phyloP scores from a whole-genome alignment of 352 stramenopile species.

The Pythium grandisporangium region DNA sequence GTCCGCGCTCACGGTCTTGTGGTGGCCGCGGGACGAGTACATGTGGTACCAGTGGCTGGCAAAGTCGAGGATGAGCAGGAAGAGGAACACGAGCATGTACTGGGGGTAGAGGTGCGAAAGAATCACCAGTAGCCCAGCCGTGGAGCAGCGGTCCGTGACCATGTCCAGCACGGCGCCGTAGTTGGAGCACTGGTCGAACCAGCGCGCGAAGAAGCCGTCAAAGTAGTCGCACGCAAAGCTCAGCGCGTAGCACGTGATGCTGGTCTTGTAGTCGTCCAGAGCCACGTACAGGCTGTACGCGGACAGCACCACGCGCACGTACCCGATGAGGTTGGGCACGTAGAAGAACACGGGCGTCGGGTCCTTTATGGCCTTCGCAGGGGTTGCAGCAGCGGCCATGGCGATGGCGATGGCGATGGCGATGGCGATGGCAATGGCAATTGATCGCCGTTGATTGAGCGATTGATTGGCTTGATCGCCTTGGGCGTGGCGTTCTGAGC shows the following conservation, averaged over 20 bases:
- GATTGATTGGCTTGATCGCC: too few relatives aligned
- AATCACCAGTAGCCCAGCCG: constrained; percentile 91
- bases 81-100: constrained; percentile 75
- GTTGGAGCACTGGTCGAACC: constrained; percentile 94
- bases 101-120: constrained; percentile 89
- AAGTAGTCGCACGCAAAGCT: constrained; percentile 98
- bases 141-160: constrained; percentile 97
- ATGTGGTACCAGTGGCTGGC: constrained; percentile 98
- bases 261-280: constrained; percentile 58
- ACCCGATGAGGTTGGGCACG: constrained; percentile 96
- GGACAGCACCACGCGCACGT: constrained; percentile 84
- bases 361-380: constrained; percentile 4
- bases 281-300: constrained; percentile 82
- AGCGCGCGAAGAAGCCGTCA: constrained; percentile 95
- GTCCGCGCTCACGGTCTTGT: constrained; percentile 90
- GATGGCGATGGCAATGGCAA: too few relatives aligned
- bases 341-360: constrained; percentile 90
- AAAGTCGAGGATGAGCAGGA: constrained; percentile 94
- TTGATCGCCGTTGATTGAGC: too few relatives aligned
- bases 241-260: constrained; percentile 87
- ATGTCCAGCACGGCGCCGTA: constrained; percentile 97
- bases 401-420: constrained; percentile 1
- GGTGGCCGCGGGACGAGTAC: constrained; percentile 91
- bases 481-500: too few relatives aligned
- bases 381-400: not conserved